Base-by-base conservation (phyloP, 257 asterid genomes). In the Primulina tabacum region DNA sequence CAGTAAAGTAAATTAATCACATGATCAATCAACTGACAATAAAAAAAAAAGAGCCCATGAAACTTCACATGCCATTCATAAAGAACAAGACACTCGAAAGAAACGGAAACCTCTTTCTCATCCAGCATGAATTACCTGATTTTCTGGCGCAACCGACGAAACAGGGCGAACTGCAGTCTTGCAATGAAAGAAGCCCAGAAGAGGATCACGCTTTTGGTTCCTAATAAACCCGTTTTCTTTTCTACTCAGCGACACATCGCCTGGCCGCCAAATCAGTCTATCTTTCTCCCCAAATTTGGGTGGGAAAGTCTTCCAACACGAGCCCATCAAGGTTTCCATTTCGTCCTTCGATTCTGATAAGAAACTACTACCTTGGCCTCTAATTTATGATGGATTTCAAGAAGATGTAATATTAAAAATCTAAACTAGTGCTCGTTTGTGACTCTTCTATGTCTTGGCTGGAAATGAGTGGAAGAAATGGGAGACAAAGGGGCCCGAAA, bases 291-390 rank as follows among this genome's bases (percentile, higher is more conserved):
- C 64, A 28, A 21, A 71, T 18, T 77, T 78, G 77, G 75, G 81
- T 26, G 76, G 40, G 26, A 52, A 68, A 28, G 82, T 40, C 74
- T 77, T 85, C 73, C 75, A 52, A 30, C 65, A 77, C 2, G 89
- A 73, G 61, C 77, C 81, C 35, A 76, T 71, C 47, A 90, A 73
- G 21, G 87, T 58, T 74, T 84, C 78, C 97, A 90, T 90, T 35
- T 40, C 77, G 38, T 64, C 30, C 50, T n/a, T 61, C 69, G 32
- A 65, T 55, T 21, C 57, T 20, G 16, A 65, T 5, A 12, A 11
- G 11, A 20, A 52, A n/a, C 32, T 26, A 60, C 4, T 26, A 17
- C 2, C 10, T n/a, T 24, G 20, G n/a, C 0, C 11, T 50, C 30
- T 16, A 18, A 4, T 50, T 24, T n/a, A 40, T 40, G 6, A 55